Evolutionary conservation across 2,329 filamentous ascomycete genomes (phyloP), one percentile per base, ranked within the genome.

Genomic region (Diaporthe sp.): DNA sequence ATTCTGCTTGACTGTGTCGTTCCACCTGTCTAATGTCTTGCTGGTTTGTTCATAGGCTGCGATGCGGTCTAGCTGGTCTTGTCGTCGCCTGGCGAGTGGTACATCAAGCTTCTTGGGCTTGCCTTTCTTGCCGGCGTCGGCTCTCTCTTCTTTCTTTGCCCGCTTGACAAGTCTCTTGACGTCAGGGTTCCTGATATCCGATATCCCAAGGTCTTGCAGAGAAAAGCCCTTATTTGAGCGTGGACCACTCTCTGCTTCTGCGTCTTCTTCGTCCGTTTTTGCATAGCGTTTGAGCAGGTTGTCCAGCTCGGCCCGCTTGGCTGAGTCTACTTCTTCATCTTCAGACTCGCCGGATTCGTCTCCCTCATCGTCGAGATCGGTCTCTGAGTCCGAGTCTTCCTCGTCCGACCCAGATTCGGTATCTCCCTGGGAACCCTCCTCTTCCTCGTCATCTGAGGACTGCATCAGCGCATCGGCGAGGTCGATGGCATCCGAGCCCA

Each of bases 1-100:
- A 83, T 98, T 98, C 42, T 95, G 92, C 85, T 98, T 97, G 80
- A 99, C 95, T 0, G 97, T 98, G 76, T 98, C 96, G 42, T 93
- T 93, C 97, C 97, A 99, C 79, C 95, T 92, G 77, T 94, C 92
- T 35, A 99, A 87, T 0, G 95, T 96, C 83, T 98, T 93, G 80
- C 97, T 98, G 68, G 95, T 96, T 86, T 98, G 96, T 47, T 95
- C 92, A 79, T 96, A 97, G 3, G 97, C 97, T 33, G 92, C 95
- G 70, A 88, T 87, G 69, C 97, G 94, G 80, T 97, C 93, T 22
- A 98, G 85, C 67, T 92, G 92, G 81, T 96, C 95, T 83, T 98
- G 96, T 79, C 97, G 94, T 76, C 96, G 90, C 81, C 94, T 95
- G 1, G 95, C 91, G 7, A 98, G 88, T 19, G 96, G 96, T 2